phyloP scores from a whole-genome alignment of 202 grass and related monocot species.

The Bolboschoenoplectus hybrid region DNA sequence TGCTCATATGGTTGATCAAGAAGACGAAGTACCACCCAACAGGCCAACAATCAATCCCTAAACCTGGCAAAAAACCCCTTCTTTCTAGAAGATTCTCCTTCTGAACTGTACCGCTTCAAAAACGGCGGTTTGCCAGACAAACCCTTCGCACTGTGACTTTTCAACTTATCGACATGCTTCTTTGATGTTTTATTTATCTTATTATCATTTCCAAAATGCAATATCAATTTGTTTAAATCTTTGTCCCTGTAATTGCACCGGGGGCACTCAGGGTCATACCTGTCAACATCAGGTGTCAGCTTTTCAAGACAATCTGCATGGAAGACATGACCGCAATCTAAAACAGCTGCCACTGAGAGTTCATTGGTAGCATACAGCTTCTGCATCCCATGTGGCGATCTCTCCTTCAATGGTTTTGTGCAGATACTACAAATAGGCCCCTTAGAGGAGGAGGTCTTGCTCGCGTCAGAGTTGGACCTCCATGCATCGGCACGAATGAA shows the following conservation, averaged over 20 bases:
- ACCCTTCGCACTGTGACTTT: slow-evolving; percentile 73
- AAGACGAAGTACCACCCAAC: neutral
- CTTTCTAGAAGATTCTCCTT: slow-evolving; percentile 65
- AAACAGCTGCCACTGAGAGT: slow-evolving; percentile 68
- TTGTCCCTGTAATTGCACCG: slow-evolving; percentile 73
- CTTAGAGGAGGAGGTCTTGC: slow-evolving; percentile 44
- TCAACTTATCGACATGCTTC: slow-evolving; percentile 47
- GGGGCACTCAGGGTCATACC: slow-evolving; percentile 85
- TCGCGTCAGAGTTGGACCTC: slow-evolving; percentile 52
- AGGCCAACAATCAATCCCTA: slow-evolving; percentile 21
- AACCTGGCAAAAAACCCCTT: slow-evolving; percentile 76
- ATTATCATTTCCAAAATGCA: slow-evolving; percentile 67
- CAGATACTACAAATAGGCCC: slow-evolving; percentile 75
- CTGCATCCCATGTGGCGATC: slow-evolving; percentile 39
- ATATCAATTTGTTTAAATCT: slow-evolving; percentile 70
- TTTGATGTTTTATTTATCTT: slow-evolving; percentile 53
- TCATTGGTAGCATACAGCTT: slow-evolving; percentile 59
- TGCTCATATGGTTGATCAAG: slow-evolving; percentile 4
- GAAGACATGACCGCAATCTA: slow-evolving; percentile 84
- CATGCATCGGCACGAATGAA: slow-evolving; percentile 58
- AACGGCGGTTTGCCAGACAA: slow-evolving; percentile 54
- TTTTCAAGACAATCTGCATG: slow-evolving; percentile 94
- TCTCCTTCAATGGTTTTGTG: slow-evolving; percentile 68
- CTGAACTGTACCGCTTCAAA: slow-evolving; percentile 64
- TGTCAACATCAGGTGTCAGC: slow-evolving; percentile 71